Percentiles rank a stretch among this genome's conserved stretches.
phyloP scores from a whole-genome alignment of 129 eudicot genomes.

The Helianthus tuberosus region DNA sequence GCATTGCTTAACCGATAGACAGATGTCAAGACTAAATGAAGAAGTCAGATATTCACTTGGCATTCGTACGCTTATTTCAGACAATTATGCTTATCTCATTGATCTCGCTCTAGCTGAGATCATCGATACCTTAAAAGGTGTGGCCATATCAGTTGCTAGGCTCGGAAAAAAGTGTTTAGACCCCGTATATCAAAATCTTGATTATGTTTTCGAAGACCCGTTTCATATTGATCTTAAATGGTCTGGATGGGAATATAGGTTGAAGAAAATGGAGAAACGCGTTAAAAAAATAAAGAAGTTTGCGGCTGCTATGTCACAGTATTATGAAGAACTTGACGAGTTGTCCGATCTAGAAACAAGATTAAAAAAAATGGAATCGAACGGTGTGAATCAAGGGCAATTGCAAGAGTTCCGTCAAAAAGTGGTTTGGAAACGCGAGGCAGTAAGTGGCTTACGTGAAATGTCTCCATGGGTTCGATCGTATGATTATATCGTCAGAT shows the following conservation, averaged over 20 bases:
- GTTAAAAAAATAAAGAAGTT: constrained; percentile 77
- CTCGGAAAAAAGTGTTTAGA: constrained; percentile 83
- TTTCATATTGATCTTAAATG: constrained; percentile 49
- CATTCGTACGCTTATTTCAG: constrained; percentile 70
- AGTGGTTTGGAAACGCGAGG: constrained; percentile 90
- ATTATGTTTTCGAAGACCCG: constrained; percentile 54
- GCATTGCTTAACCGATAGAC: constrained; percentile 62
- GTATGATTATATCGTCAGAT: constrained; percentile 67
- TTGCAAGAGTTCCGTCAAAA: constrained; percentile 74
- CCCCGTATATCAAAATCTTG: constrained; percentile 68
- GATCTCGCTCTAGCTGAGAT: constrained; percentile 70
- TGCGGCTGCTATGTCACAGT: constrained; percentile 58
- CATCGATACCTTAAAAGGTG: constrained; percentile 49
- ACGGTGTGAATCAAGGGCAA: constrained; percentile 54
- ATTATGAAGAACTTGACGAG: constrained; percentile 64
- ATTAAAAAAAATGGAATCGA: constrained; percentile 64
- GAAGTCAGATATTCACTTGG: constrained; percentile 72
- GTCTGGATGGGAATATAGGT: constrained; percentile 72
- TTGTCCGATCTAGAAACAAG: constrained; percentile 69
- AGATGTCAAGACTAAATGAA: constrained; percentile 56
- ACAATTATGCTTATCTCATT: constrained; percentile 62
- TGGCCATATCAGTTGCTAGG: constrained; percentile 54
- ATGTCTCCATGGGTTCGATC: constrained; percentile 91
- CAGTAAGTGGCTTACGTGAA: constrained; percentile 61
- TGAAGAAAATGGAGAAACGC: constrained; percentile 88